Conservation (phyloP, 2,329 filamentous ascomycete species). For the Aspergillus thermomutatus region DNA sequence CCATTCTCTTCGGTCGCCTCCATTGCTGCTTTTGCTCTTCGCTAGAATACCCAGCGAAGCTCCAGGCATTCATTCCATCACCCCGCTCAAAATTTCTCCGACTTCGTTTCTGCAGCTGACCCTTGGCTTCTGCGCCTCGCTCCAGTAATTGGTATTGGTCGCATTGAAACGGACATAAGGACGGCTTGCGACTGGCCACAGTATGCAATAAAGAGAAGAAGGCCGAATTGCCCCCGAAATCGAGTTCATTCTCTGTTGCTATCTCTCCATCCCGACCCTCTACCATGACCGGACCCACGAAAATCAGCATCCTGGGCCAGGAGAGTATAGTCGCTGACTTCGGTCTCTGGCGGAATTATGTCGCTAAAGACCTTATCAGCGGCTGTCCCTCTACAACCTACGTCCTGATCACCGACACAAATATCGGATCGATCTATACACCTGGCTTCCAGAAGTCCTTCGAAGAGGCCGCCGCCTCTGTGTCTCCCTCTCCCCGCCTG, state of each 20-base stretch:
- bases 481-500: constrained; percentile 60
- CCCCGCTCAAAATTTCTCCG: constrained; percentile 2
- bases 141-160: not conserved
- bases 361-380: constrained; percentile 74
- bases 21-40: not conserved
- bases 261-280: constrained; percentile 1
- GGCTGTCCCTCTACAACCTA: constrained; percentile 85
- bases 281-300: constrained; percentile 48
- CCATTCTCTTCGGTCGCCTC: not conserved
- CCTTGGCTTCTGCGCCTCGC: not conserved
- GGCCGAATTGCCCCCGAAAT: constrained; percentile 3
- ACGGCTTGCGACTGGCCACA: not conserved
- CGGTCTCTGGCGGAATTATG: constrained; percentile 79
- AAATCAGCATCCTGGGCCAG: constrained; percentile 79
- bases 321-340: constrained; percentile 91
- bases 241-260: constrained; percentile 8
- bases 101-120: not conserved
- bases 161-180: not conserved
- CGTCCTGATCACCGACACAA: constrained; percentile 94
- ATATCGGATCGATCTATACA: constrained; percentile 76
- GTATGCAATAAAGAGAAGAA: constrained; percentile 13
- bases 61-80: not conserved
- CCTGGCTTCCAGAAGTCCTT: constrained; percentile 71
- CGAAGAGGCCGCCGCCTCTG: constrained; percentile 45
- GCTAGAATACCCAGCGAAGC: not conserved